Percentiles rank a stretch among this genome's conserved stretches.
phyloP scores from a whole-genome alignment of 1,139 yeast genomes.

The Pichia sp. region DNA sequence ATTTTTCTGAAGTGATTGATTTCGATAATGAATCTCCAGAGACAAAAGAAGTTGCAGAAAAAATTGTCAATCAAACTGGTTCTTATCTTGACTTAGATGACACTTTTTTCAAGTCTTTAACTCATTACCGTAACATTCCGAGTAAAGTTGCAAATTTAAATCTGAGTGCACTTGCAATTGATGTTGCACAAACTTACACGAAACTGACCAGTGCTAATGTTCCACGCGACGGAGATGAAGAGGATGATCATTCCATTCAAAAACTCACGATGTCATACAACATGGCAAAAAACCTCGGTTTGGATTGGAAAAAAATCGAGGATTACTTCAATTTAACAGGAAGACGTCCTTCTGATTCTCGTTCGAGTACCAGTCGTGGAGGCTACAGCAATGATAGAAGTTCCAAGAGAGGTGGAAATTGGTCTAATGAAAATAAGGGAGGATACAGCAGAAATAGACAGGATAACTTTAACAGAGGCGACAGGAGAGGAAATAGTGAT shows the following conservation, averaged over 20 bases:
- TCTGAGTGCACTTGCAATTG: constrained; percentile 23
- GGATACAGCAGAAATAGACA: constrained; percentile 17
- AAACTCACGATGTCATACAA: constrained; percentile 15
- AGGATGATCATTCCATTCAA: background rate
- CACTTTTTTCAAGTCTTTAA: constrained; percentile 35
- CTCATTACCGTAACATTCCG: constrained; percentile 34
- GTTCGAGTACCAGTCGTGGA: constrained; percentile 16
- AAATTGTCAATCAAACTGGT: constrained; percentile 27
- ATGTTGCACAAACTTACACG: constrained; percentile 18
- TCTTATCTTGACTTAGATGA: constrained; percentile 29
- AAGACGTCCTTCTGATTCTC: constrained; percentile 12
- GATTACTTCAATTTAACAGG: constrained; percentile 18
- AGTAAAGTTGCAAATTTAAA: constrained; percentile 24
- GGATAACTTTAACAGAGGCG: constrained; percentile 2
- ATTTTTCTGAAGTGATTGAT: constrained; percentile 39
- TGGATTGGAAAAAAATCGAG: constrained; percentile 17
- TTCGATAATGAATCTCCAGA: constrained; percentile 14
- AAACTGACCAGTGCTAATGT: constrained; percentile 5
- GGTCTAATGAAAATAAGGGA: constrained; percentile 7
- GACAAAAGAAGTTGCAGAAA: constrained; percentile 28
- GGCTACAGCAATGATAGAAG: constrained; percentile 12
- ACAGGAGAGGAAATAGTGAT: constrained; percentile 9
- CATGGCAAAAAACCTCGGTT: constrained; percentile 18
- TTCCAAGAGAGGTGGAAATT: background rate
- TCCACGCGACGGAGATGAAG: constrained; percentile 7